Percentiles rank a stretch among this genome's conserved stretches.
phyloP scores from a whole-genome alignment of 257 asterid genomes.

The Nicotiana noctiflora region DNA sequence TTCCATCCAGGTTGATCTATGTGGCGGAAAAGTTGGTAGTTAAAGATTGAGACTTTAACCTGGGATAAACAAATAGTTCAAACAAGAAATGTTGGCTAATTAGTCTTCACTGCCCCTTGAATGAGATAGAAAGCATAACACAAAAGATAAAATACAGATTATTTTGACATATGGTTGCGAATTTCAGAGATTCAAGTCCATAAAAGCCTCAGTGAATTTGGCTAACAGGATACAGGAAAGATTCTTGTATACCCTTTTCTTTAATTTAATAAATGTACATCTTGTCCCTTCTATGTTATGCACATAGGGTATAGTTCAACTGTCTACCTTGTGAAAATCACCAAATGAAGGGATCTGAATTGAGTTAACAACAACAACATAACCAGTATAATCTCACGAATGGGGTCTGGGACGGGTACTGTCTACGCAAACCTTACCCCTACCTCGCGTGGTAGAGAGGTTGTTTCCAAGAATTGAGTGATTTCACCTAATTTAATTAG shows the following conservation, averaged over 20 bases:
- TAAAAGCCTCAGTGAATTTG: not conserved
- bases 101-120: not conserved
- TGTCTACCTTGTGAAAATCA: not conserved
- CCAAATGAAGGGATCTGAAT: not conserved
- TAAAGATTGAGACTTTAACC: conserved; percentile 45
- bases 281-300: too few relatives aligned
- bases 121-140: not conserved
- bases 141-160: not conserved
- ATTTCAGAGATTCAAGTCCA: not conserved
- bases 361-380: not conserved
- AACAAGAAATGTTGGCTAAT: not conserved
- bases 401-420: too few relatives aligned
- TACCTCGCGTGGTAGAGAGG: too few relatives aligned
- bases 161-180: not conserved
- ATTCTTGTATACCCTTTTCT: not conserved
- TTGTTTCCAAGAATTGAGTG: not conserved
- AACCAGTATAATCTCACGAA: too few relatives aligned
- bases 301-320: not conserved
- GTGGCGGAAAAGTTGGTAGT: conserved; percentile 71
- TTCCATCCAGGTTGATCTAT: conserved; percentile 71
- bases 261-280: too few relatives aligned
- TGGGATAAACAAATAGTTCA: conserved; percentile 11
- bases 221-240: not conserved
- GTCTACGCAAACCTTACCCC: too few relatives aligned
- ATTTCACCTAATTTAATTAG: not conserved